Conservation (phyloP, 139 green algal species). For the Spirogloea muscicola region DNA sequence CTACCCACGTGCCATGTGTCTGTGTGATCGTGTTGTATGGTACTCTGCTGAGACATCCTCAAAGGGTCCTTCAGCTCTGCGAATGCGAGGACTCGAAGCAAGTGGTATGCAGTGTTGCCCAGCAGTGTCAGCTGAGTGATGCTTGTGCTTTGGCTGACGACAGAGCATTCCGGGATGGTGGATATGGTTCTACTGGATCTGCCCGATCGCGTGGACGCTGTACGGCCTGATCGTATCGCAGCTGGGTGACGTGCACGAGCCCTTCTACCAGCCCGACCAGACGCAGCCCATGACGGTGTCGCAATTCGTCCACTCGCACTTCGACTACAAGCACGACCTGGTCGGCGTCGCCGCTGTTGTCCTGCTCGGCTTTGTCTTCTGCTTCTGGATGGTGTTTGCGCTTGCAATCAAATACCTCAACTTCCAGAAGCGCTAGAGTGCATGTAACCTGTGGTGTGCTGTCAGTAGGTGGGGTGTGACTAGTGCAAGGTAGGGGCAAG, state of each 20-base stretch:
- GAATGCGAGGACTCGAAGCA: too few relatives aligned
- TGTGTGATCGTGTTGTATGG: not conserved
- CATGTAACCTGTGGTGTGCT: not conserved
- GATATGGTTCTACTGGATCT: conserved; percentile 53
- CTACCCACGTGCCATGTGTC: not conserved
- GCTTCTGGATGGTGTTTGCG: conserved; percentile 19
- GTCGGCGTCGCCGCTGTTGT: not conserved
- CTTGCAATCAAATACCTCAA: conserved; percentile 17
- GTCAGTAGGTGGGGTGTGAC: too few relatives aligned
- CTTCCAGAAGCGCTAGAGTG: conserved; percentile 26
- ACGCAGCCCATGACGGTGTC: conserved; percentile 12
- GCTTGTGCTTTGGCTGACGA: not conserved
- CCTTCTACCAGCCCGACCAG: conserved; percentile 12
- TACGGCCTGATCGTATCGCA: conserved; percentile 50
- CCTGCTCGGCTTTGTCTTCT: conserved; percentile 24
- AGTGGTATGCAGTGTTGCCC: not conserved
- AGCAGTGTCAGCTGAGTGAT: not conserved
- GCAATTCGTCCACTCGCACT: conserved; percentile 47
- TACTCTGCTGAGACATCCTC: conserved; percentile 6
- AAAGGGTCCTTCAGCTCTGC: not conserved
- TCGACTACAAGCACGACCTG: conserved; percentile 45
- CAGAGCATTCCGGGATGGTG: conserved; percentile 52
- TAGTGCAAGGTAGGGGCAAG: too few relatives aligned
- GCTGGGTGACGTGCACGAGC: conserved; percentile 40
- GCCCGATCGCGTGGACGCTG: conserved; percentile 43